Base-by-base conservation (phyloP, 1,284 basidiomycete genomes). In the Sutorius eximius region DNA sequence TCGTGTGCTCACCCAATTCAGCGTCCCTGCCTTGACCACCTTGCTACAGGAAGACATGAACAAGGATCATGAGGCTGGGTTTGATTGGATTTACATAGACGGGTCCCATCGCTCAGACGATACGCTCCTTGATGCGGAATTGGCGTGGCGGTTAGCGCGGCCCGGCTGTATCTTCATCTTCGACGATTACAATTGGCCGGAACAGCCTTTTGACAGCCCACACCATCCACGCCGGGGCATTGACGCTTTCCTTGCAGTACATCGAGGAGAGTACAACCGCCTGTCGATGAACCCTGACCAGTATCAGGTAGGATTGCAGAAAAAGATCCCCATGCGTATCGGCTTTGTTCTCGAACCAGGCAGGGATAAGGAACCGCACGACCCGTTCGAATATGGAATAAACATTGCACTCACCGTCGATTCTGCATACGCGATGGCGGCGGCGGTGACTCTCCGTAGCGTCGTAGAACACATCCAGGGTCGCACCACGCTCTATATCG, bases 31-130 rank as follows among this genome's bases (percentile, higher is more conserved):
- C 0, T 66, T 85, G 29, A 78, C 76, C 71, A 70, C 58, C 18
- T 59, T 85, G 36, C 64, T 84, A 32, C 59, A 67, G 43, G 81
- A 85, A 61, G 80, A 81, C 63, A 75, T 74, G 55, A 44, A 51
- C 5, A 58, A 62, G 16, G 49, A 30, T 0, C 38, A 56, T 1
- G 55, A 66, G 2, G 70, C 76, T 11, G 82, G 82, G 1, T 85
- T 78, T 59, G 80, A 84, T 59, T 85, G 80, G 77, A 67, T 84
- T 10, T 85, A 85, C 60, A 62, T 85, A 52, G 82, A 84, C 55
- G 82, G 82, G 3, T 82, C 81, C 7, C 82, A 83, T 62, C 76
- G 80, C 53, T 79, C 82, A 1, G 79, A 81, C 54, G 83, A 85
- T 59, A 83, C 82, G 0, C 70, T 84, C 49, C 73, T 85, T 22